Conservation (phyloP, 2,329 filamentous ascomycete species). For the Trichoderma sp. region DNA sequence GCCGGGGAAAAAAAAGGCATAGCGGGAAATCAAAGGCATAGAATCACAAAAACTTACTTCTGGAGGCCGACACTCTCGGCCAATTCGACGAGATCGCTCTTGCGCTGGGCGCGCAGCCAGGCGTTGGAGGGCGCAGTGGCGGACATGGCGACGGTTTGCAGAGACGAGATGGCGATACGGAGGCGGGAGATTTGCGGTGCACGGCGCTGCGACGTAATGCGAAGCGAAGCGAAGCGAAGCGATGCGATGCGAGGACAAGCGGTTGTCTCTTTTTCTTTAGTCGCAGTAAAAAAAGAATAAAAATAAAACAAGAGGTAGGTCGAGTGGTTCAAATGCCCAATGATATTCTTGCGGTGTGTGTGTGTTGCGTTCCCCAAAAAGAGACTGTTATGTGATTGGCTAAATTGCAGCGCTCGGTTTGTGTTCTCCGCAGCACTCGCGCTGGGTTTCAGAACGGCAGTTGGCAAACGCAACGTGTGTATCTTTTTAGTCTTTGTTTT, state of each 20-base stretch:
- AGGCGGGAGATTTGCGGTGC: neutral
- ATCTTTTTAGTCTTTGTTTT: neutral
- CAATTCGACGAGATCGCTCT: constrained; percentile 74
- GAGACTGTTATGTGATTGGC: constrained; percentile 11
- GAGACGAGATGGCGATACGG: neutral
- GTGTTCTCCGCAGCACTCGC: neutral
- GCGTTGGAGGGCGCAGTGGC: constrained; percentile 50
- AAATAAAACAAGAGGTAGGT: neutral
- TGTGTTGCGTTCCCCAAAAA: constrained; percentile 15
- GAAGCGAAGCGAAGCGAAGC: neutral
- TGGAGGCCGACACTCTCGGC: constrained; percentile 70
- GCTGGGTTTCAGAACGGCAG: neutral
- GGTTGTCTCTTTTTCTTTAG: neutral
- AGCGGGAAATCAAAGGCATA: neutral
- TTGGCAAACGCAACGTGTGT: neutral
- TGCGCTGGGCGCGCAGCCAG: constrained; percentile 81
- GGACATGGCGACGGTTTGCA: constrained; percentile 30
- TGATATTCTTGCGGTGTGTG: constrained; percentile 20
- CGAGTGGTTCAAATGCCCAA: constrained; percentile 17
- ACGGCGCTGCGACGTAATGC: neutral
- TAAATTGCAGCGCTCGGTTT: neutral
- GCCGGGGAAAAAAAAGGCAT: constrained; percentile 14
- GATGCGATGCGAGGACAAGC: constrained; percentile 2
- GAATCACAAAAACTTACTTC: constrained; percentile 59
- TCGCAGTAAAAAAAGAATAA: neutral